Conservation (phyloP, 2,329 filamentous ascomycete species). For the Epichloe gansuensis region DNA sequence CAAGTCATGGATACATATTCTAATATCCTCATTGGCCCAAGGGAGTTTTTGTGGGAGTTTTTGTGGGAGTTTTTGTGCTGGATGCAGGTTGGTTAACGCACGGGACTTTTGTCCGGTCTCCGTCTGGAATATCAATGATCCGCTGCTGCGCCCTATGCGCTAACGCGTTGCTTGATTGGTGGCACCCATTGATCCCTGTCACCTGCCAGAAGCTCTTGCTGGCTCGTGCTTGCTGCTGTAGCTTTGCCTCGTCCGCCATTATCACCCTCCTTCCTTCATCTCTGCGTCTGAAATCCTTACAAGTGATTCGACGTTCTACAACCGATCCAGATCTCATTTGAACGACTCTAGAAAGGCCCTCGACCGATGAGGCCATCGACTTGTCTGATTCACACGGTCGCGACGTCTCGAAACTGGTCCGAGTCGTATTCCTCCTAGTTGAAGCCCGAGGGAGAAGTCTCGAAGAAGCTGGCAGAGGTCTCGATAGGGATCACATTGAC, state of each 20-base stretch:
- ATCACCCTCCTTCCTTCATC: background rate
- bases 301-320: background rate
- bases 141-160: background rate
- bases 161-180: background rate
- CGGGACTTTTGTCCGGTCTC: background rate
- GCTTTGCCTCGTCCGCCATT: background rate
- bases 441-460: background rate
- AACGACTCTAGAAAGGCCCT: background rate
- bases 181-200: background rate
- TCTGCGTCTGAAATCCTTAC: background rate
- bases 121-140: background rate
- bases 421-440: background rate
- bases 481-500: background rate
- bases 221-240: background rate
- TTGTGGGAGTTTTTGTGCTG: too few relatives aligned
- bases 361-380: background rate
- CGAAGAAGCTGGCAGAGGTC: background rate
- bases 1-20: too few relatives aligned
- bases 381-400: background rate
- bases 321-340: background rate
- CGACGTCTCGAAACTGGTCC: background rate
- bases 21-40: too few relatives aligned
- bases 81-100: background rate
- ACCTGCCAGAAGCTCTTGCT: conserved; percentile 1
- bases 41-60: too few relatives aligned